These are phyloP conservation scores for Suhomyces emberorum DNA, from an alignment of 805 yeast genomes.

Conservation along the genomic window DNA sequence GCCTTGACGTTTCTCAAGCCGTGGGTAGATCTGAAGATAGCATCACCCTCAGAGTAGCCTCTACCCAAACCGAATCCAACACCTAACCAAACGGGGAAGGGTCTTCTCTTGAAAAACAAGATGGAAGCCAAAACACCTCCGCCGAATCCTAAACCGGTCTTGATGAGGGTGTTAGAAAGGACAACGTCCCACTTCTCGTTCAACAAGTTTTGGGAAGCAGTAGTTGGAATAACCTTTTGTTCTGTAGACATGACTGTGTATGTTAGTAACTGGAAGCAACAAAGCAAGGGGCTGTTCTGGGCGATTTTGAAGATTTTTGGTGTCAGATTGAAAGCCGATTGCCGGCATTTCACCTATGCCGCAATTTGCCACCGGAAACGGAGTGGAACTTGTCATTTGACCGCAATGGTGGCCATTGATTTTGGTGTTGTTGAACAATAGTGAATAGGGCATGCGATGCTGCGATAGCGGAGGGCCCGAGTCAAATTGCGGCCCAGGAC, in stretches of 20 bases:
- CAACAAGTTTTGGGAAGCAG: constrained; percentile 55
- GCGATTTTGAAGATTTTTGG: too few species aligned
- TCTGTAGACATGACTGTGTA: constrained; percentile 25
- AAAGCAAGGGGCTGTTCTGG: too few species aligned
- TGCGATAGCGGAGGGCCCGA: too few species aligned
- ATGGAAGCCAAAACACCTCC: constrained; percentile 94
- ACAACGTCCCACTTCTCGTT: constrained; percentile 93
- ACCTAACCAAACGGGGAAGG: constrained; percentile 98
- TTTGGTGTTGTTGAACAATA: too few species aligned
- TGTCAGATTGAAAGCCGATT: too few species aligned
- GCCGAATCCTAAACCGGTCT: constrained; percentile 95
- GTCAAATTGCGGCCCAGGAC: too few species aligned
- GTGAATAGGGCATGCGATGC: too few species aligned
- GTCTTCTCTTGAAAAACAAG: constrained; percentile 84
- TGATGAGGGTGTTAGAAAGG: constrained; percentile 87
- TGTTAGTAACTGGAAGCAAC: not conserved
- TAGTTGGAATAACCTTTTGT: constrained; percentile 28
- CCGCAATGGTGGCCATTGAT: too few species aligned
- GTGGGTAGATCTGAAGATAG: constrained; percentile 80
- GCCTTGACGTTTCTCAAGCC: constrained; percentile 76
- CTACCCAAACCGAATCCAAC: constrained; percentile 97
- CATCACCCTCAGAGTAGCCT: constrained; percentile 98
- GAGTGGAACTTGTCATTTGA: too few species aligned
- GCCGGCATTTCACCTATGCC: too few species aligned
- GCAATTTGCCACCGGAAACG: too few species aligned